phyloP scores from a whole-genome alignment of 2,329 filamentous ascomycete species.

The Calonectria henricotiae region DNA sequence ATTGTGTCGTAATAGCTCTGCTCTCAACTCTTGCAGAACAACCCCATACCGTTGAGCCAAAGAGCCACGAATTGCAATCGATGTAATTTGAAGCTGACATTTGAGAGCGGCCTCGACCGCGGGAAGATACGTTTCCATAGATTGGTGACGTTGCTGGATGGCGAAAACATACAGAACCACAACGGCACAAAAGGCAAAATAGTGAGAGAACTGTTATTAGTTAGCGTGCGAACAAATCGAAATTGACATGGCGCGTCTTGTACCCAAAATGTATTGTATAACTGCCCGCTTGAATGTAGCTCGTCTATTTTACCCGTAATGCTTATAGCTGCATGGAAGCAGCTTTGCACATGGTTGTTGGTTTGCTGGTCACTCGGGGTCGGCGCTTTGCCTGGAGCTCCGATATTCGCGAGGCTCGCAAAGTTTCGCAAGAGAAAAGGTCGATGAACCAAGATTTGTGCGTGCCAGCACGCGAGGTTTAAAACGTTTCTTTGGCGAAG shows the following conservation, averaged over 20 bases:
- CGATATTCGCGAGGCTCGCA: conserved; percentile 41
- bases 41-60: conserved; percentile 62
- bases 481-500: conserved; percentile 61
- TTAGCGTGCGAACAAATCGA: background rate
- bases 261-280: conserved; percentile 43
- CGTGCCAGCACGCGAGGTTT: conserved; percentile 63
- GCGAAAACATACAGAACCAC: conserved; percentile 64
- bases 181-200: conserved; percentile 64
- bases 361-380: conserved; percentile 46
- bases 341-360: conserved; percentile 43
- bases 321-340: conserved; percentile 61
- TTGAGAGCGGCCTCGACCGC: conserved; percentile 59
- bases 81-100: conserved; percentile 61
- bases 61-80: conserved; percentile 58
- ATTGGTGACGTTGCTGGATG: conserved; percentile 58
- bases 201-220: conserved; percentile 53
- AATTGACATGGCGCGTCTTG: background rate
- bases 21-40: conserved; percentile 59
- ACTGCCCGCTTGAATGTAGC: conserved; percentile 27
- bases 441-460: conserved; percentile 60
- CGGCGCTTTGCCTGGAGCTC: conserved; percentile 37
- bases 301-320: conserved; percentile 60
- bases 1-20: conserved; percentile 51
- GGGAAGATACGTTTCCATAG: conserved; percentile 50
- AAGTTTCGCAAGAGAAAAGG: conserved; percentile 60